These are phyloP conservation scores for Penicillium bovifimosum DNA, from an alignment of 495 filamentous ascomycete species.

Conservation along the genomic window DNA sequence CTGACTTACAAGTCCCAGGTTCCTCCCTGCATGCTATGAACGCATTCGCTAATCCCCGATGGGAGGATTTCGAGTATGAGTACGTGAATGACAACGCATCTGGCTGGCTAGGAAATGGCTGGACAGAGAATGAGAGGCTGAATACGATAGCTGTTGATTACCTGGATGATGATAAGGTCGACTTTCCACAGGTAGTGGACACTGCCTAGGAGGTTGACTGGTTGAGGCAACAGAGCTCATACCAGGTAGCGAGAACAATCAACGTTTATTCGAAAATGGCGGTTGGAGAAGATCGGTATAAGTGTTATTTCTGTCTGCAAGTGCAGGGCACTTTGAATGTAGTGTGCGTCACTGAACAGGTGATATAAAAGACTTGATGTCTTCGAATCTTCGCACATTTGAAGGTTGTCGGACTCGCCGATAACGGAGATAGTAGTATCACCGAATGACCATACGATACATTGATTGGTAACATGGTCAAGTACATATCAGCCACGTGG, in stretches of 20 bases:
- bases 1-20: slow-evolving; percentile 15
- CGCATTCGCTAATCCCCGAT: slow-evolving; percentile 30
- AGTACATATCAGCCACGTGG: background rate
- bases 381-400: too few relatives aligned
- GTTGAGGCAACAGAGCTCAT: too few relatives aligned
- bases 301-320: too few relatives aligned
- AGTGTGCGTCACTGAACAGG: too few relatives aligned
- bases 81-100: slow-evolving; percentile 34
- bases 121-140: slow-evolving; percentile 37
- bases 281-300: too few relatives aligned
- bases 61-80: slow-evolving; percentile 38
- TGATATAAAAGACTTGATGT: too few relatives aligned
- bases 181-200: background rate
- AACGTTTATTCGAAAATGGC: slow-evolving; percentile 23
- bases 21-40: slow-evolving; percentile 39
- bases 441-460: background rate
- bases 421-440: too few relatives aligned
- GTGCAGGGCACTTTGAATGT: too few relatives aligned
- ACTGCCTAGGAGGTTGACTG: too few relatives aligned
- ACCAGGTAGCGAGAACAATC: slow-evolving; percentile 8
- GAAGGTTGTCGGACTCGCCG: too few relatives aligned
- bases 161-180: background rate
- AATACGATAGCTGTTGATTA: slow-evolving; percentile 1
- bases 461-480: background rate
- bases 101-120: slow-evolving; percentile 40